A percentile compares a stretch with the other conserved stretches of the same genome.
Evolutionary conservation across 331 rosid species (phyloP).

Genomic region (Malus hybrid): DNA sequence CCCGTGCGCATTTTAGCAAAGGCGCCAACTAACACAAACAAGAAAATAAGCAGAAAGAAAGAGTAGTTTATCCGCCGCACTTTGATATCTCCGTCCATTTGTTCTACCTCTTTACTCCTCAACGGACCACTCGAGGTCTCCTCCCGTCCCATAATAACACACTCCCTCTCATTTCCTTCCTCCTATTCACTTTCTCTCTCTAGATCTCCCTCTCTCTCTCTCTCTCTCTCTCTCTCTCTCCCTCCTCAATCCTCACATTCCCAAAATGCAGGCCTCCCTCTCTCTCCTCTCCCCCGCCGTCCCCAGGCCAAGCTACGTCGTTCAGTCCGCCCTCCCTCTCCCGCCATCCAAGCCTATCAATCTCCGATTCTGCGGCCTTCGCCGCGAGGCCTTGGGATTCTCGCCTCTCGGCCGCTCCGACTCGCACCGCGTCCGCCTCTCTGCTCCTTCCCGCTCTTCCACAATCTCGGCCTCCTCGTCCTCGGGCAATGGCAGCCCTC

Average conservation of each 20-base stretch:
- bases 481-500: slow-evolving; percentile 60
- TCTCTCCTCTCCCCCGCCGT: slow-evolving; percentile 49
- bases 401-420: slow-evolving; percentile 32
- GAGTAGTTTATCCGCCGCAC: slow-evolving; percentile 53
- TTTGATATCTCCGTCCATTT: slow-evolving; percentile 60
- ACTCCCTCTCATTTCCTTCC: neutral
- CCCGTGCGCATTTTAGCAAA: slow-evolving; percentile 13
- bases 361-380: slow-evolving; percentile 81
- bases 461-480: slow-evolving; percentile 12
- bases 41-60: neutral
- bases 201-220: neutral
- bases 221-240: neutral
- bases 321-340: slow-evolving; percentile 16
- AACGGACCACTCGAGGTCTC: slow-evolving; percentile 64
- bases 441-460: slow-evolving; percentile 13
- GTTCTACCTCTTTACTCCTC: slow-evolving; percentile 11
- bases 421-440: slow-evolving; percentile 17
- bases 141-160: neutral
- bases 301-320: slow-evolving; percentile 38
- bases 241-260: neutral
- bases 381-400: slow-evolving; percentile 58
- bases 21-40: too few relatives aligned
- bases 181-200: neutral
- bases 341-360: slow-evolving; percentile 35
- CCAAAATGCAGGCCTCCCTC: slow-evolving; percentile 72